Conservation (phyloP, 768 basidiomycete species). For the Tylopilus balloui region DNA sequence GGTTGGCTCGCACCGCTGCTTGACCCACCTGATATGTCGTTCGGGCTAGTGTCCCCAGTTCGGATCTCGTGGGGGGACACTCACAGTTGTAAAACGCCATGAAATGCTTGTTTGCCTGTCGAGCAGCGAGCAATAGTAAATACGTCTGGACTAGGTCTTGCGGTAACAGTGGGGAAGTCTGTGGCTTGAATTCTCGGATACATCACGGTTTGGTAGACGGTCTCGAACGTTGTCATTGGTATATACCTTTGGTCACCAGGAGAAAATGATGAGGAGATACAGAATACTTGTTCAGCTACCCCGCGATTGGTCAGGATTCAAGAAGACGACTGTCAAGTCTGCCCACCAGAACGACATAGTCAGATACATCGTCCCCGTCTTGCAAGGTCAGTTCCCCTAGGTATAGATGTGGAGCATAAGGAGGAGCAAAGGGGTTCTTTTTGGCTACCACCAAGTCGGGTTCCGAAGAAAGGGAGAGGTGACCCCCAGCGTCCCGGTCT, state of each 20-base stretch:
- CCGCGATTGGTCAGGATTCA: constrained; percentile 2
- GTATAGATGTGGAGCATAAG: constrained; percentile 72
- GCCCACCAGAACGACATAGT: constrained; percentile 69
- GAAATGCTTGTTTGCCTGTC: constrained; percentile 50
- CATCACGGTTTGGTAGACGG: background rate
- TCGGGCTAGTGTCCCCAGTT: background rate
- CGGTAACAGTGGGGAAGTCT: constrained; percentile 76
- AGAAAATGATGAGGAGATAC: constrained; percentile 83
- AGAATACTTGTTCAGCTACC: constrained; percentile 81
- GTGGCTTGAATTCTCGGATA: constrained; percentile 66
- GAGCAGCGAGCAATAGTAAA: constrained; percentile 65
- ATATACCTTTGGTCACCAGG: constrained; percentile 76
- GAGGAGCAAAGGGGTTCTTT: constrained; percentile 78
- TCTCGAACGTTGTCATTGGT: background rate
- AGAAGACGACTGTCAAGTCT: background rate
- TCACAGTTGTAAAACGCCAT: constrained; percentile 92
- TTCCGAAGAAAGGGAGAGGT: constrained; percentile 25
- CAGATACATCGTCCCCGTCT: constrained; percentile 48
- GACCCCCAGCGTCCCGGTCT: constrained; percentile 43
- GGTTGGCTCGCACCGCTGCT: constrained; percentile 84
- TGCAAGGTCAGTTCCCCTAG: constrained; percentile 60
- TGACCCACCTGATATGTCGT: constrained; percentile 51
- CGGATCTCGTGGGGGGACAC: constrained; percentile 11
- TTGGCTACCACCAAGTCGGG: constrained; percentile 22
- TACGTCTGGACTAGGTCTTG: constrained; percentile 76